Percentiles rank a stretch among this genome's conserved stretches.
Evolutionary conservation across 2,329 filamentous ascomycete species (phyloP).

Genomic region (Boeremia lycopersici): DNA sequence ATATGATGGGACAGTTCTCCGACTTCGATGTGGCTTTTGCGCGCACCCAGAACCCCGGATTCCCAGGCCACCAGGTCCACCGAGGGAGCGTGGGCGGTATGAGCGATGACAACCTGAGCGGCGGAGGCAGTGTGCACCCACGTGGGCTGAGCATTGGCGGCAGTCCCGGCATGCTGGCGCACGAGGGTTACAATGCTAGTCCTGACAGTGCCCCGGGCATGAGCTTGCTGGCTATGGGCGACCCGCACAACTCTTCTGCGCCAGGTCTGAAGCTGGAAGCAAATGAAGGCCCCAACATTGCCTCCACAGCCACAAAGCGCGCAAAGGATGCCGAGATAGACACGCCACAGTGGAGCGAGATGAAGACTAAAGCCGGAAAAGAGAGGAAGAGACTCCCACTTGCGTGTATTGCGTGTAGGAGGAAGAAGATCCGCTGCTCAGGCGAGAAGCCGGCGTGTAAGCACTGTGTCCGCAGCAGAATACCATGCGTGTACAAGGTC

Average conservation of each 20-base stretch:
- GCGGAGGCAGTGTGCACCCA: conserved; percentile 32
- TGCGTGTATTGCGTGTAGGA: conserved; percentile 91
- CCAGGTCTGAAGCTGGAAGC: conserved; percentile 35
- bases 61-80: conserved; percentile 27
- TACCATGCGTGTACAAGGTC: conserved; percentile 97
- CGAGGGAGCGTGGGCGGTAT: conserved; percentile 38
- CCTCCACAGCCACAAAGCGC: conserved; percentile 29
- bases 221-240: conserved; percentile 39
- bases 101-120: conserved; percentile 43
- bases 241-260: conserved; percentile 35
- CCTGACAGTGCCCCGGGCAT: conserved; percentile 43
- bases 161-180: conserved; percentile 34
- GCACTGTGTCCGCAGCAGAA: conserved; percentile 88
- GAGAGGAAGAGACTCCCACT: conserved; percentile 91
- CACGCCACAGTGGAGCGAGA: conserved; percentile 56
- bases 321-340: conserved; percentile 42
- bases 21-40: conserved; percentile 42
- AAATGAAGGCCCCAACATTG: conserved; percentile 34
- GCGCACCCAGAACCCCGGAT: conserved; percentile 27
- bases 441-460: conserved; percentile 98
- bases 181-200: conserved; percentile 43
- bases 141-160: conserved; percentile 42
- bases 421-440: conserved; percentile 98
- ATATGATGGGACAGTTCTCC: conserved; percentile 37
- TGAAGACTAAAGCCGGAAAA: conserved; percentile 77